Conservation (phyloP, 1,284 basidiomycete genomes). For the Papiliotrema terrestris region DNA sequence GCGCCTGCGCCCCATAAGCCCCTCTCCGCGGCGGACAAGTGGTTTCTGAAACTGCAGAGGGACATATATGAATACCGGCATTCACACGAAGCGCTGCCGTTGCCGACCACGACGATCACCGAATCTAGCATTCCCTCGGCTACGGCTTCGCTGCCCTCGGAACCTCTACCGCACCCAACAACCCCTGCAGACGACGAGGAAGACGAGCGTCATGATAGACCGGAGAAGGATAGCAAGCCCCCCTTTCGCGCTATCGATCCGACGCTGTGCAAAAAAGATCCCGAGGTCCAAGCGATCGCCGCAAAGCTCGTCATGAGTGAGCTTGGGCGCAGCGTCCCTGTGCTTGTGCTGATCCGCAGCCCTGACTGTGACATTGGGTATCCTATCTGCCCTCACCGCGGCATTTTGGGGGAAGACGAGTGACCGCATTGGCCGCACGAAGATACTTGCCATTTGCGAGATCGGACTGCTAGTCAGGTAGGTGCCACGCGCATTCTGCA, state of each 20-base stretch:
- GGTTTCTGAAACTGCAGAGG: neutral
- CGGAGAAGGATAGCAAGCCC: neutral
- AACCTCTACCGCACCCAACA: neutral
- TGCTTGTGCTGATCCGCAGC: constrained; percentile 35
- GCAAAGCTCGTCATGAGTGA: constrained; percentile 64
- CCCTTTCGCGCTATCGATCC: constrained; percentile 46
- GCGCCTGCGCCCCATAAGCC: neutral
- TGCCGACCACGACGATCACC: constrained; percentile 1
- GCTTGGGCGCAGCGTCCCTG: constrained; percentile 19
- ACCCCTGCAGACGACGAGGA: neutral
- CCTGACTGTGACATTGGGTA: constrained; percentile 73
- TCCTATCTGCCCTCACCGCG: constrained; percentile 75
- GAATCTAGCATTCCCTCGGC: constrained; percentile 9
- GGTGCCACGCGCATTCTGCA: constrained; percentile 35
- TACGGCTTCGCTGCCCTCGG: constrained; percentile 7
- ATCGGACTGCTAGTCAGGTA: constrained; percentile 72
- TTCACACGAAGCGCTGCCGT: neutral
- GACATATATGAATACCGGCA: neutral
- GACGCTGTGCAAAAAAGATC: constrained; percentile 62
- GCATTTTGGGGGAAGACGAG: constrained; percentile 84
- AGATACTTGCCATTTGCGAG: constrained; percentile 66
- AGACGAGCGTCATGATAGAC: neutral
- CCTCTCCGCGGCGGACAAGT: constrained; percentile 4
- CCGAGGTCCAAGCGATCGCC: constrained; percentile 66
- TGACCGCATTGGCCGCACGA: constrained; percentile 71